Base-by-base conservation (phyloP, 2,329 filamentous ascomycete genomes). In the Paecilomyces fulvus region DNA sequence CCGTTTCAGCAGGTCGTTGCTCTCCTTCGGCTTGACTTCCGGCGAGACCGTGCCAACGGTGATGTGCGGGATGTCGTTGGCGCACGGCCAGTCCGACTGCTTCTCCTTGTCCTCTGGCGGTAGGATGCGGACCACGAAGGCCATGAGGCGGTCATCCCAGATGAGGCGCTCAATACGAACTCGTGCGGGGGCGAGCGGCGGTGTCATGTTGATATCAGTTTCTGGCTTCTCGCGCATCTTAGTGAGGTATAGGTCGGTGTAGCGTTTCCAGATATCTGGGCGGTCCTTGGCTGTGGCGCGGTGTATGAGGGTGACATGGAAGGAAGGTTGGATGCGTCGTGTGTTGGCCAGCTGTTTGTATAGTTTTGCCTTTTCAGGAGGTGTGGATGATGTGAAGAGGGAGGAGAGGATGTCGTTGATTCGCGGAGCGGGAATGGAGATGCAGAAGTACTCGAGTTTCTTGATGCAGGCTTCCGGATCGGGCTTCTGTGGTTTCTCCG, bases 251-350 rank as follows among this genome's bases (percentile, higher is more conserved):
- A 89, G 73, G n/a, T 80, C 75, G 4, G 69, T 71, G 63, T 96
- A 92, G 55, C 79, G 81, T 55, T 86, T 75, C 94, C 94, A 99
- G 55, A 92, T 77, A 8, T 86, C 82, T 0, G 85, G 81, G 60
- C 86, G 73, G 30, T 86, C 74, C 46, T 78, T 77, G 9, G 83
- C 76, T 2, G 77, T 78, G 10, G 86, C 84, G 51, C 87, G 86
- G 72, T 99, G 94, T 70, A 96, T 90, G 43, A 99, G 81, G 0
- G 94, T 99, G 57, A 99, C 89, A 70, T 99, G 94, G 70, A 97
- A 99, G 46, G 85, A 80, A n/a, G 80, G 69, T 72, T 97, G 92
- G 5, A 97, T 75, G 55, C 94, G 88, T 20, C 86, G 81, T 2
- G 80, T 81, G 63, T 87, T 80, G 70, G 88, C 83, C 31, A 99